A percentile compares a stretch with the other conserved stretches of the same genome.
Conservation (phyloP, 192 early-diverging fungal genomes). For the Coemansia sp. region DNA sequence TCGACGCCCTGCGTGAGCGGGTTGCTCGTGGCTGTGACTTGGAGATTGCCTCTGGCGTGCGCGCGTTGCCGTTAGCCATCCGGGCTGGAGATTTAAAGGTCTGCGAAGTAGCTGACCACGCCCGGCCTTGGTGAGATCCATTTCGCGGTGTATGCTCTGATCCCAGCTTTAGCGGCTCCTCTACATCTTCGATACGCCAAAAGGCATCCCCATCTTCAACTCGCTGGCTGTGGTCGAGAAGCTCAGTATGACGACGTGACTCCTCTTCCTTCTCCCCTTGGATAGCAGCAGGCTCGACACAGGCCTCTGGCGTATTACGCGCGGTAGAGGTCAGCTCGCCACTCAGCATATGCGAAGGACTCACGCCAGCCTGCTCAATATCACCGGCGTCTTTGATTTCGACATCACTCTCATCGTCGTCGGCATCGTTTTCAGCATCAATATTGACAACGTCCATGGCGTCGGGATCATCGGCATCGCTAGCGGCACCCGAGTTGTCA, state of each 20-base stretch:
- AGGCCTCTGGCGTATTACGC: neutral
- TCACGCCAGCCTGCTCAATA: neutral
- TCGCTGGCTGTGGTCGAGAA: neutral
- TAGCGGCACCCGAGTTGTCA: neutral
- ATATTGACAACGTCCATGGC: neutral
- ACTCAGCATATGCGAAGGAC: neutral
- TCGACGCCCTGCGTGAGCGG: conserved; percentile 26
- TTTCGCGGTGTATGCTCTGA: neutral
- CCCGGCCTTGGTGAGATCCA: neutral
- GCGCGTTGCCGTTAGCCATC: neutral
- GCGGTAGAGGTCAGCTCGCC: neutral
- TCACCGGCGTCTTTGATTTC: neutral
- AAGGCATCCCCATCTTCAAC: neutral
- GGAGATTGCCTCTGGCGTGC: neutral
- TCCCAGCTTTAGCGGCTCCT: neutral
- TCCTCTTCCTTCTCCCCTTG: neutral
- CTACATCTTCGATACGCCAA: conserved; percentile 4
- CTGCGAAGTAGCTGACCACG: neutral
- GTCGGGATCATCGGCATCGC: neutral
- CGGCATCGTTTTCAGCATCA: neutral
- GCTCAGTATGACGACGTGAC: neutral
- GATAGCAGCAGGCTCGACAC: neutral
- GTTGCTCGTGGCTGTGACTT: conserved; percentile 16
- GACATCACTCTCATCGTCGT: neutral
- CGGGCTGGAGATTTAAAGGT: neutral